Base-by-base conservation (phyloP, 2,329 filamentous ascomycete genomes). In the Cryphonectria carpinicola region DNA sequence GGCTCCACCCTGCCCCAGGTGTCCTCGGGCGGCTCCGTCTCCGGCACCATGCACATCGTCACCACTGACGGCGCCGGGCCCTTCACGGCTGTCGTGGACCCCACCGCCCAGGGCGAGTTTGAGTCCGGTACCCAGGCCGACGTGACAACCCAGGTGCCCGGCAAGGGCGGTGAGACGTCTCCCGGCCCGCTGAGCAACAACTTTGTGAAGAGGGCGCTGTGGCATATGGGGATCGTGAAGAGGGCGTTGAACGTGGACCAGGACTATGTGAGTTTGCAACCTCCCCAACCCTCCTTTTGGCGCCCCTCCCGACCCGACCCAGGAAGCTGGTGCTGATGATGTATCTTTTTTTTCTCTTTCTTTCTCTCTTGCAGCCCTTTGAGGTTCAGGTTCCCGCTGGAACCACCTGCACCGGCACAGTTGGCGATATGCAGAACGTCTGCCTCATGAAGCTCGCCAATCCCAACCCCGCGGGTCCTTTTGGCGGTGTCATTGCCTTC, bases 1-100 rank as follows among this genome's bases (percentile, higher is more conserved):
- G 77, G 77, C 63, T 74, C 72, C 56, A 77, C 75, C 35, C 72
- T 77, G 13, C 76, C 76, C 37, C 76, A 77, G 68, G 73, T 77
- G 28, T 72, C 72, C 60, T 43, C 54, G 4, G 71, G 72, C 19
- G 74, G 70, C 28, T 71, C 71, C 41, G 49, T 77, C 65, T 68
- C 64, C 19, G 75, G 75, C 14, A 75, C 73, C 46, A 62, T 73
- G 39, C 75, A 77, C 63, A 73, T 77, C 43, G 75, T 77, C 32
- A 77, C 75, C 39, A 69, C 74, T 2, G 75, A 77, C 66, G 75
- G 75, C 60, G 74, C 74, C 39, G 75, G 75, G 11, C 74, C 74
- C 17, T 66, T 66, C 64, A 71, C 60, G 14, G 73, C 71, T 35
- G 66, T 74, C 32, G 64, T 74, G 52, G 73, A 74, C 72, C 10